Conservation (phyloP, 768 basidiomycete genomes). For the Cystobasidium tubakii region DNA sequence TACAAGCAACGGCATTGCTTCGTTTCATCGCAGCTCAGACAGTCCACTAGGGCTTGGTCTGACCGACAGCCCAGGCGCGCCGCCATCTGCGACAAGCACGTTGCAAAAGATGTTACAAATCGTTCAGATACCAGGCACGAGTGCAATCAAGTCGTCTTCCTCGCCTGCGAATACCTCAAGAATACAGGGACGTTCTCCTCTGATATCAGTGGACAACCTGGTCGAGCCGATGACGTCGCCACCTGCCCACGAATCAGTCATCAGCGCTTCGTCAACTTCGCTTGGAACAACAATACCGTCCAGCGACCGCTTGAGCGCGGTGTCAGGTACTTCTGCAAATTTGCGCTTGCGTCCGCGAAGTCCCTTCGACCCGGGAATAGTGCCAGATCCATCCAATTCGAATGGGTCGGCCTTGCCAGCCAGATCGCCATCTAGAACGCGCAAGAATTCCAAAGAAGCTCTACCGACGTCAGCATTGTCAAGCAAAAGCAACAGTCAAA, state of each 20-base stretch:
- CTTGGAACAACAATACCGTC: not conserved
- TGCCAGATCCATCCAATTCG: not conserved
- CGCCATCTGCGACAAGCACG: not conserved
- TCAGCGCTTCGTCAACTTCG: not conserved
- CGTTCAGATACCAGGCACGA: slow-evolving; percentile 8
- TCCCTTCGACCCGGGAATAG: not conserved
- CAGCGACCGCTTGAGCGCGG: not conserved
- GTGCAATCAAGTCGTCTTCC: not conserved
- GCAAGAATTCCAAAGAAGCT: slow-evolving; percentile 1
- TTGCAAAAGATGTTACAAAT: slow-evolving; percentile 10
- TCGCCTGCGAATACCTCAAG: not conserved
- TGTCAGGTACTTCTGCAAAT: not conserved
- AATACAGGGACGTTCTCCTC: not conserved
- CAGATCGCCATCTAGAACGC: not conserved
- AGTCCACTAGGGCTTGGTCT: too few species aligned
- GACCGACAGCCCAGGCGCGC: not conserved
- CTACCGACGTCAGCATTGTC: slow-evolving; percentile 10
- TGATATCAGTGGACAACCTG: slow-evolving; percentile 10
- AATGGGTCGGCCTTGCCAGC: not conserved
- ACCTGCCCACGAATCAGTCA: not conserved
- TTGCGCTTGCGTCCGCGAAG: slow-evolving; percentile 18
- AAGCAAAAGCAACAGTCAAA: not conserved
- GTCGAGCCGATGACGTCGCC: not conserved
- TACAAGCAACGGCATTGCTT: too few species aligned
- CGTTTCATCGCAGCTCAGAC: too few species aligned